These are phyloP conservation scores for Saprolegnia parasitica DNA, from an alignment of 352 stramenopile species.

Conservation along the genomic window DNA sequence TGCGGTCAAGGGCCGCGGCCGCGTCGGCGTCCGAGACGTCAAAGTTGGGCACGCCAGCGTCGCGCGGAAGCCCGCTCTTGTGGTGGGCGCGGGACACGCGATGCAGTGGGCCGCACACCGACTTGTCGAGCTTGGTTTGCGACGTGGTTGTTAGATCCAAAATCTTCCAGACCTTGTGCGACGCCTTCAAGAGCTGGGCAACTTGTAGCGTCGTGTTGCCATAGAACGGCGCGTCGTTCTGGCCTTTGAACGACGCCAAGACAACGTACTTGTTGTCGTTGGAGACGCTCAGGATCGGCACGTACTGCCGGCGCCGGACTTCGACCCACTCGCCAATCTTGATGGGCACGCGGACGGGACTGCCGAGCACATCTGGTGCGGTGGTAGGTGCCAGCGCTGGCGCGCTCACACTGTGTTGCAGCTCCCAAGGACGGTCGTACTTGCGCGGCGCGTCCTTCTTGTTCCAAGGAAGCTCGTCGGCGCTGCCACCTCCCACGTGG, in stretches of 20 bases:
- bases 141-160: background rate
- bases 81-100: constrained; percentile 3
- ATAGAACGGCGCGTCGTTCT: constrained; percentile 5
- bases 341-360: background rate
- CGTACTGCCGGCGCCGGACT: constrained; percentile 41
- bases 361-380: background rate
- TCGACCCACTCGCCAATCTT: constrained; percentile 53
- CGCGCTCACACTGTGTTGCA: background rate
- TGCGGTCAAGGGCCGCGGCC: background rate
- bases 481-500: background rate
- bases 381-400: background rate
- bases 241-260: constrained; percentile 15
- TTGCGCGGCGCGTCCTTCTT: constrained; percentile 16
- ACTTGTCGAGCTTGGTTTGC: background rate
- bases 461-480: constrained; percentile 31
- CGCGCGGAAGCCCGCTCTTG: constrained; percentile 10
- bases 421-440: constrained; percentile 33
- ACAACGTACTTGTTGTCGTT: constrained; percentile 35
- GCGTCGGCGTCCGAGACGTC: constrained; percentile 34
- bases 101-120: constrained; percentile 9
- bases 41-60: constrained; percentile 47
- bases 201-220: background rate
- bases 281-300: constrained; percentile 44
- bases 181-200: background rate
- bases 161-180: constrained; percentile 22